Evolutionary conservation across 2,329 filamentous ascomycete species (phyloP).

Genomic region (Fragosphaeria purpurea): DNA sequence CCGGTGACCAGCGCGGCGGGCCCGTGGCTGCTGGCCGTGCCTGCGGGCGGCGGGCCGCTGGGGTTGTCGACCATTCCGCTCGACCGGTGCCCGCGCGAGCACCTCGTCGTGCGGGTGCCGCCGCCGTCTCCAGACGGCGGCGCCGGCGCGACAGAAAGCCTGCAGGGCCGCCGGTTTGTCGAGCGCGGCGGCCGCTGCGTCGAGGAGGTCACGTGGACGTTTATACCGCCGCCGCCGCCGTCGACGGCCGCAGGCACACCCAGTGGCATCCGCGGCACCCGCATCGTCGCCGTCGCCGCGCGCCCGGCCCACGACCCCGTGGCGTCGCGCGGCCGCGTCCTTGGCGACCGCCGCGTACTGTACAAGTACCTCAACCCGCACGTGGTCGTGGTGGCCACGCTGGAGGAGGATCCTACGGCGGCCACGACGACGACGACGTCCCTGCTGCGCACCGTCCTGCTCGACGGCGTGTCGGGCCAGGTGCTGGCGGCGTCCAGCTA

Average conservation of each 20-base stretch:
- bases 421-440: constrained; percentile 49
- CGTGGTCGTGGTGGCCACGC: constrained; percentile 65
- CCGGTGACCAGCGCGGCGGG: constrained; percentile 42
- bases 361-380: constrained; percentile 98
- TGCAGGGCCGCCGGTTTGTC: constrained; percentile 47
- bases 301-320: constrained; percentile 72
- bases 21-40: constrained; percentile 45
- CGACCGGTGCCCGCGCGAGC: constrained; percentile 39
- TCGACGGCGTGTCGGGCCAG: constrained; percentile 80
- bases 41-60: constrained; percentile 38
- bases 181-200: constrained; percentile 29
- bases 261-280: too few relatives aligned
- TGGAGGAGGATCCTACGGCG: too few relatives aligned
- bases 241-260: too few relatives aligned
- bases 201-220: constrained; percentile 57
- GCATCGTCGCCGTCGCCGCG: constrained; percentile 56
- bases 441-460: constrained; percentile 61
- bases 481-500: constrained; percentile 64
- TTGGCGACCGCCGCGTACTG: constrained; percentile 83
- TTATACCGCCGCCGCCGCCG: constrained; percentile 53
- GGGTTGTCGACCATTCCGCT: constrained; percentile 35
- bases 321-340: constrained; percentile 87
- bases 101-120: constrained; percentile 41
- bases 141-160: too few relatives aligned
- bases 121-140: too few relatives aligned